These are phyloP conservation scores for Boletus reticulatus DNA, from an alignment of 768 basidiomycete genomes.

Conservation along the genomic window DNA sequence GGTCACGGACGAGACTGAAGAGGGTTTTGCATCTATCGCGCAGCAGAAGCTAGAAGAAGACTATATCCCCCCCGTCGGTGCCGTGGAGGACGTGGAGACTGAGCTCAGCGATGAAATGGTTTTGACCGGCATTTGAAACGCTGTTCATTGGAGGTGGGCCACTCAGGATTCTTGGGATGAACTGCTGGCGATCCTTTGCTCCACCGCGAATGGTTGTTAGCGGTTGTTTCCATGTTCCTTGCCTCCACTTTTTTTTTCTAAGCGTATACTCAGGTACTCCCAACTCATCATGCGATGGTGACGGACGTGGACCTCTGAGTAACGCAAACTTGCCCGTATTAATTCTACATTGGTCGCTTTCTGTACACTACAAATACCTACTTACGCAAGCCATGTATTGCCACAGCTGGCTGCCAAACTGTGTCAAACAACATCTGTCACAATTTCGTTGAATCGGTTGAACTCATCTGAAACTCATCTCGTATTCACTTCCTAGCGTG, in stretches of 20 bases:
- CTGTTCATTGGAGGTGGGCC: conserved; percentile 2
- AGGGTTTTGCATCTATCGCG: conserved; percentile 48
- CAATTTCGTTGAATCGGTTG: no score
- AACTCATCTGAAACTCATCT: background rate
- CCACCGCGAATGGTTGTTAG: conserved; percentile 29
- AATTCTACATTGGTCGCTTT: background rate
- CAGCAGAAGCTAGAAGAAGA: conserved; percentile 31
- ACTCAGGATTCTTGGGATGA: conserved; percentile 27
- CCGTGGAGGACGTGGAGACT: conserved; percentile 17
- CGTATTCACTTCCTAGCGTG: background rate
- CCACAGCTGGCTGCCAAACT: conserved; percentile 17
- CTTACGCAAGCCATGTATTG: no score
- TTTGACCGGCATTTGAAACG: conserved; percentile 3
- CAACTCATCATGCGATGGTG: conserved; percentile 4
- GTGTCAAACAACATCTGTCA: conserved; percentile 12
- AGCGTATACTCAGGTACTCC: background rate
- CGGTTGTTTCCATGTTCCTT: conserved; percentile 30
- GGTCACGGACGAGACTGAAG: conserved; percentile 45
- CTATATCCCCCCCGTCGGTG: conserved; percentile 9
- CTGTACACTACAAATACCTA: no score
- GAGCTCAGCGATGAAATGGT: conserved; percentile 17
- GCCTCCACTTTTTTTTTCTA: background rate
- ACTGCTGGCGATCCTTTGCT: conserved; percentile 34
- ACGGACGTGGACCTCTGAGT: background rate
- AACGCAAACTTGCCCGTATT: background rate